Conservation (phyloP, 2,329 filamentous ascomycete genomes). For the Aspergillus flavus region DNA sequence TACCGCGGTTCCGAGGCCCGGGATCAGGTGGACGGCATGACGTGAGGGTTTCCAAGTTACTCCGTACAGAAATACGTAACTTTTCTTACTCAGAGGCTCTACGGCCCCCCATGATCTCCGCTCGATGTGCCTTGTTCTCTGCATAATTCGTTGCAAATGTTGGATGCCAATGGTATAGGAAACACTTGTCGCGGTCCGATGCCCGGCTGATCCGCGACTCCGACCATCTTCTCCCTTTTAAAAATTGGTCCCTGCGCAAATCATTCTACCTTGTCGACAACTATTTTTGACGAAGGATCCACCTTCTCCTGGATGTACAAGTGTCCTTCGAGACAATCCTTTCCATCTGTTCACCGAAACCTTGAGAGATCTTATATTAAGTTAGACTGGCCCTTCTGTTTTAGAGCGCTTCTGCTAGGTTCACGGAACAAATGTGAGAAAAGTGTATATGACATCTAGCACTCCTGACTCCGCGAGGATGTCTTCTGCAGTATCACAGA, state of each 20-base stretch:
- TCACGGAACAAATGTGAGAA: constrained; percentile 22
- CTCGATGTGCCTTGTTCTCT: neutral
- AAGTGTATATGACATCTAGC: neutral
- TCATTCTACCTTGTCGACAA: constrained; percentile 6
- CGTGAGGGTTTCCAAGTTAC: constrained; percentile 3
- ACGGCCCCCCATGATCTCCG: neutral
- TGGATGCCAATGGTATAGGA: neutral
- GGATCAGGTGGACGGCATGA: constrained; percentile 12
- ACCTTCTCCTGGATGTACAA: constrained; percentile 5
- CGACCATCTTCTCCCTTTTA: neutral
- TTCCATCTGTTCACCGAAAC: neutral
- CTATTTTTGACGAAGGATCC: neutral
- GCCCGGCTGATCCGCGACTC: constrained; percentile 5
- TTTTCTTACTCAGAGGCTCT: constrained; percentile 5
- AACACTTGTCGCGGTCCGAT: neutral
- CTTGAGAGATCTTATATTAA: constrained; percentile 9
- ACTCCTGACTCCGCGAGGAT: constrained; percentile 25
- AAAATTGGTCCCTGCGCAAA: constrained; percentile 5
- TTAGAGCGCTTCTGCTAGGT: neutral
- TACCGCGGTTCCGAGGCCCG: constrained; percentile 7
- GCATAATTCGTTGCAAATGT: neutral
- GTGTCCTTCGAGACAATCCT: neutral
- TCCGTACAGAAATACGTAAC: constrained; percentile 3
- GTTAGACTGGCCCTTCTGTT: neutral
- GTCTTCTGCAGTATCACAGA: constrained; percentile 32